Conservation (phyloP, 148 eudicot genomes). For the Oxyria digyna region DNA sequence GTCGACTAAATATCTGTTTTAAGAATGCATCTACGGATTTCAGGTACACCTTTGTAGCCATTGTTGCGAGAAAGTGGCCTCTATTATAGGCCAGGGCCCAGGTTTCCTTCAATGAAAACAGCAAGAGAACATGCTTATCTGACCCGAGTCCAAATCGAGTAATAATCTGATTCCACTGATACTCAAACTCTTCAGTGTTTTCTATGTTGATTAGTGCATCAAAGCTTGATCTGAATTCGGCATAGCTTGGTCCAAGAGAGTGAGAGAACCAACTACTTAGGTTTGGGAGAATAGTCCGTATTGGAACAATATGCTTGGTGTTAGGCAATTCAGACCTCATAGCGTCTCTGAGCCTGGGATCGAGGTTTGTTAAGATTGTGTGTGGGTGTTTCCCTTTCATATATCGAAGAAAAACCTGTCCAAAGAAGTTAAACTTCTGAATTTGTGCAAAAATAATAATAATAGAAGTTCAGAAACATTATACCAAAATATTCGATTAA, state of each 20-base stretch:
- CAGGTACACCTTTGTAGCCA: slow-evolving; percentile 25
- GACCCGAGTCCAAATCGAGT: slow-evolving; percentile 42
- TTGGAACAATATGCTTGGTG: slow-evolving; percentile 42
- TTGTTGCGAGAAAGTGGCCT: slow-evolving; percentile 46
- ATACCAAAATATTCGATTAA: background rate
- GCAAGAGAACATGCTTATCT: slow-evolving; percentile 42
- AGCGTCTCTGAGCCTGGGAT: slow-evolving; percentile 46
- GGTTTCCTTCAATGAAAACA: slow-evolving; percentile 19
- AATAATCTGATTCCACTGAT: slow-evolving; percentile 47
- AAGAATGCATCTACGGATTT: slow-evolving; percentile 33
- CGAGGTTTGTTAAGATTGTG: slow-evolving; percentile 52
- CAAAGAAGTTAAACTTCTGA: too few species aligned
- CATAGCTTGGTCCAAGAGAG: slow-evolving; percentile 36
- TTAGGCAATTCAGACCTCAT: slow-evolving; percentile 36
- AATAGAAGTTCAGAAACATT: slow-evolving; percentile 11
- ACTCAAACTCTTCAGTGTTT: slow-evolving; percentile 46
- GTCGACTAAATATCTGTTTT: slow-evolving; percentile 32
- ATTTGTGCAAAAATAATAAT: background rate
- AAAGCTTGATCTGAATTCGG: slow-evolving; percentile 52
- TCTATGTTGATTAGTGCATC: slow-evolving; percentile 38
- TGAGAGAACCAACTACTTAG: slow-evolving; percentile 57
- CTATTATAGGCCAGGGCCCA: slow-evolving; percentile 47
- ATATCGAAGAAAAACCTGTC: slow-evolving; percentile 42
- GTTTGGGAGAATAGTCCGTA: slow-evolving; percentile 43
- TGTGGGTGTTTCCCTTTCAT: slow-evolving; percentile 54